Evolutionary conservation across 306 rosid species (phyloP), one percentile per base, ranked within the genome.

Genomic region (Inga laurina): DNA sequence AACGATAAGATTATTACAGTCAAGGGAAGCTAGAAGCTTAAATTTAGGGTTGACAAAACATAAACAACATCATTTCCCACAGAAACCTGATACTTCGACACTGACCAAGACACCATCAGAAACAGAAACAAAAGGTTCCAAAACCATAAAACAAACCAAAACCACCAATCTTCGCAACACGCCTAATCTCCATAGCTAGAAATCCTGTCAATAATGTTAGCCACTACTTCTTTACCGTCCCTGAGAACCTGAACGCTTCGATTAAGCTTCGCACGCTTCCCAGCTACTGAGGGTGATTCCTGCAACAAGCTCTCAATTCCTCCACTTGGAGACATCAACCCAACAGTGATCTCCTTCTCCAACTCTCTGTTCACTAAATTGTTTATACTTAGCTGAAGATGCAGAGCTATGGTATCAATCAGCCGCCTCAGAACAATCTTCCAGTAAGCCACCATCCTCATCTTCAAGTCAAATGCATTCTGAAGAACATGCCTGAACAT

Each of bases 371-470:
- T 79, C 3, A 93, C 79, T 7, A 93, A 61, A 8, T 68, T 62
- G 4, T 82, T 61, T 4, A 91, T 69, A 4, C 88, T 84, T 0
- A 78, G 7, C 81, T 86, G 90, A 39, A 93, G 2, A 66, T 85
- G 92, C 43, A 87, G 10, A 0, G 91, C 97, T 9, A 83, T 59
- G 2, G 46, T 72, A 34, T 92, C 94, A 1, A 91, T 89, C 0
- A 89, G 57, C 77, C 94, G 77, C 39, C 52, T 88, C 75, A 79
- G 11, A 3, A 89, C 94, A 7, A 89, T 81, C 59, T 78, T 91
- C 97, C 97, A 93, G 1, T 91, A 90, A 0, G 97, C 87, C 0
- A 82, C 79, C 84, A 90, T 86, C 6, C 93, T 82, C 69, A 88
- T 86, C 51, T 87, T 87, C 77, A 90, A 12, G 32, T 93, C 97